phyloP scores from a whole-genome alignment of 2,329 filamentous ascomycete genomes.

The Colletotrichum spaethianum region DNA sequence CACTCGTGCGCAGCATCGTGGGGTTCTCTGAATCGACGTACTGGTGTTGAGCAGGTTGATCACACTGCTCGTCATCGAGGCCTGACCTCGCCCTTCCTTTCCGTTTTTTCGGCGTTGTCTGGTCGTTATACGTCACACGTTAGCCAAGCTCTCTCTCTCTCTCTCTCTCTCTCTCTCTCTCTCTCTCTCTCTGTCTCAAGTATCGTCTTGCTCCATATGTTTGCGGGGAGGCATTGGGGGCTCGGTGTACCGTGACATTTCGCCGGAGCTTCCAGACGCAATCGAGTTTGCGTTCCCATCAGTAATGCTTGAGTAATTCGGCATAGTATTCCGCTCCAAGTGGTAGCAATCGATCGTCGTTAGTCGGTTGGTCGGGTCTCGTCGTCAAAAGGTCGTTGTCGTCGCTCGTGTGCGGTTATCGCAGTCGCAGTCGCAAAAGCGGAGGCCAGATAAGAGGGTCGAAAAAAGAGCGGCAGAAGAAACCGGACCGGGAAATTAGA shows the following conservation, averaged over 20 bases:
- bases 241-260: slow-evolving; percentile 41
- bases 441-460: slow-evolving; percentile 27
- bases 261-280: slow-evolving; percentile 41
- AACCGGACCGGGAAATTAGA: slow-evolving; percentile 31
- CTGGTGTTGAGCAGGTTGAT: slow-evolving; percentile 98
- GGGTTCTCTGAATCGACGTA: slow-evolving; percentile 59
- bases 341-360: slow-evolving; percentile 22
- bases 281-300: slow-evolving; percentile 57
- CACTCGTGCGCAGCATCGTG: neutral
- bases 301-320: slow-evolving; percentile 68
- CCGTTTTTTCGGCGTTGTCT: slow-evolving; percentile 74
- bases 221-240: neutral
- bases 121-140: slow-evolving; percentile 28
- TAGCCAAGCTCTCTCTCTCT: slow-evolving; percentile 7
- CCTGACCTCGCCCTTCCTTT: slow-evolving; percentile 84
- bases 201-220: neutral
- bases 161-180: too few relatives aligned
- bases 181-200: neutral
- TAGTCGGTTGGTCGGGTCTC: neutral
- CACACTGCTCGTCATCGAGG: slow-evolving; percentile 90
- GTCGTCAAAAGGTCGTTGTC: neutral
- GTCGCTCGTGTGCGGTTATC: slow-evolving; percentile 12
- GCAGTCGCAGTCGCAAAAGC: slow-evolving; percentile 19
- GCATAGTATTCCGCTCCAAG: slow-evolving; percentile 55
- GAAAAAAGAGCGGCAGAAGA: slow-evolving; percentile 13